Percentiles rank a stretch among this genome's conserved stretches.
Evolutionary conservation across 495 filamentous ascomycete species (phyloP).

Genomic region (Aspergillus bridgeri): DNA sequence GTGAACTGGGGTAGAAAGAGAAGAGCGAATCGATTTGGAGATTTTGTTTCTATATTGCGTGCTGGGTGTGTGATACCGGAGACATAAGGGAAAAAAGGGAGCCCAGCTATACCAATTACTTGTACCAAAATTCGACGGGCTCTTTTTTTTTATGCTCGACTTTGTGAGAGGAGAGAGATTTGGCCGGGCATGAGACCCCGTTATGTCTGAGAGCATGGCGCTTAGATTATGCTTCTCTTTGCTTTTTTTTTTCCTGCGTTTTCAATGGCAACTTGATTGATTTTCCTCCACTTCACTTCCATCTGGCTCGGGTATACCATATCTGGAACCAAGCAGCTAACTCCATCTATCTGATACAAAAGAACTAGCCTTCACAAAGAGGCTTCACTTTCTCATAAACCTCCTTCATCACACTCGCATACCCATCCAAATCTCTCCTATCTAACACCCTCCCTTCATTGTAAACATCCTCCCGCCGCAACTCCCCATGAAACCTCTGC

Average conservation of each 20-base stretch:
- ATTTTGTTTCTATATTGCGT: slow-evolving; percentile 24
- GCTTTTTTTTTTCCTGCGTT: slow-evolving; percentile 1
- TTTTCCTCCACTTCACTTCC: not conserved
- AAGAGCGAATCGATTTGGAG: slow-evolving; percentile 14
- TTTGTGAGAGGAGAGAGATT: not conserved
- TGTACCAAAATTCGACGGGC: slow-evolving; percentile 40
- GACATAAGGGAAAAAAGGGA: not conserved
- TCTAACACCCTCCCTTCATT: not conserved
- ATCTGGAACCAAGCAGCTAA: not conserved
- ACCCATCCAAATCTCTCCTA: slow-evolving; percentile 1
- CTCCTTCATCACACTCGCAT: slow-evolving; percentile 5
- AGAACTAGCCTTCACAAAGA: not conserved
- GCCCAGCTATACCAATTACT: slow-evolving; percentile 5
- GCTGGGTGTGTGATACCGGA: not conserved
- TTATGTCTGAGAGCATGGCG: not conserved
- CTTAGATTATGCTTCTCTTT: slow-evolving; percentile 4
- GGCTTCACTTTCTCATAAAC: not conserved
- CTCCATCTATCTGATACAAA: not conserved
- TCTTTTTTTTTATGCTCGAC: slow-evolving; percentile 17
- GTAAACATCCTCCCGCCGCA: slow-evolving; percentile 6
- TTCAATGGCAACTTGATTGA: not conserved
- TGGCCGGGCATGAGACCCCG: not conserved
- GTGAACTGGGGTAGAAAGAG: not conserved
- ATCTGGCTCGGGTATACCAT: not conserved
- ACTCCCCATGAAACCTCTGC: slow-evolving; percentile 1